A percentile compares a stretch with the other conserved stretches of the same genome.
Conservation (phyloP, 768 basidiomycete genomes). For the Rickenella mellea region DNA sequence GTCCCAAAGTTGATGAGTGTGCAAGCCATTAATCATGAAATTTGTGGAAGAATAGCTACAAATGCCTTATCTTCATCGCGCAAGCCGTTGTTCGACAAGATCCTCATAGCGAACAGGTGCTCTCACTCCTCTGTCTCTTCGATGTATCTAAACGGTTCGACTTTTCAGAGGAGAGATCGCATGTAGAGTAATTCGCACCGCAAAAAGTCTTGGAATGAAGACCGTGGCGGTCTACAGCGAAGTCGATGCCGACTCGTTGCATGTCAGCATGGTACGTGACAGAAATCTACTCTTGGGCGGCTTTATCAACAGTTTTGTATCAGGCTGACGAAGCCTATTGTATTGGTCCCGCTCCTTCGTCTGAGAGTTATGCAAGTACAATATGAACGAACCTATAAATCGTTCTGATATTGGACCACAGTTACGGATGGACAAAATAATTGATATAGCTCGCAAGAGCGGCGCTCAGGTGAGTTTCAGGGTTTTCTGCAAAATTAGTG, state of each 20-base stretch:
- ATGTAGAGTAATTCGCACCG: constrained; percentile 88
- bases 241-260: constrained; percentile 70
- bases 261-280: constrained; percentile 62
- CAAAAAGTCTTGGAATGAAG: constrained; percentile 77
- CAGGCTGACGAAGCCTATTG: constrained; percentile 86
- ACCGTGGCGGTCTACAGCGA: constrained; percentile 92
- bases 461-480: constrained; percentile 65
- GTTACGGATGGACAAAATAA: constrained; percentile 83
- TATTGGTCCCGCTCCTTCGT: constrained; percentile 84
- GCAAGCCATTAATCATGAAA: too few relatives aligned
- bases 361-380: constrained; percentile 82
- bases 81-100: constrained; percentile 76
- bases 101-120: constrained; percentile 84
- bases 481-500: not conserved
- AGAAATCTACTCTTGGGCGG: not conserved
- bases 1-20: too few relatives aligned
- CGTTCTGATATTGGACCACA: constrained; percentile 18
- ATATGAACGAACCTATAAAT: too few relatives aligned
- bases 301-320: constrained; percentile 1
- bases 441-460: constrained; percentile 70
- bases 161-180: constrained; percentile 81
- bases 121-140: constrained; percentile 8
- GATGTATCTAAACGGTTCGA: not conserved
- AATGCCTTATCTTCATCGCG: constrained; percentile 3
- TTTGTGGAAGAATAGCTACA: too few relatives aligned